A percentile compares a stretch with the other conserved stretches of the same genome.
Evolutionary conservation across 352 stramenopile species (phyloP).

Genomic region (Phytophthora syringae): DNA sequence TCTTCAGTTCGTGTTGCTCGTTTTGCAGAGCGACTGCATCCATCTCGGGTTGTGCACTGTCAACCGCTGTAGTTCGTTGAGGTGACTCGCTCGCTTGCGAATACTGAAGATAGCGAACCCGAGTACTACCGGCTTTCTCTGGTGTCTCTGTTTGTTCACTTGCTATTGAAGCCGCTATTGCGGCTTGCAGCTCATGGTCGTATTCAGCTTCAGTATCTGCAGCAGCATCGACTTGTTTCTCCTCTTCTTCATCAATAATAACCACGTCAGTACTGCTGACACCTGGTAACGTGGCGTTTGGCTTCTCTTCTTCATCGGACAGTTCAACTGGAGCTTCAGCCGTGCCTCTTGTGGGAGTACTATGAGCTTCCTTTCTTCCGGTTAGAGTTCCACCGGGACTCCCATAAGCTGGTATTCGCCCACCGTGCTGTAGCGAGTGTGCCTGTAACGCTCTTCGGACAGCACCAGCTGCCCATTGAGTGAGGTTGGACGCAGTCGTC

Average conservation of each 20-base stretch:
- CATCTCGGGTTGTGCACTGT: conserved; percentile 23
- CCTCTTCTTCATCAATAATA: conserved; percentile 41
- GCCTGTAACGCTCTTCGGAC: conserved; percentile 73
- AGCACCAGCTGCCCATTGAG: conserved; percentile 86
- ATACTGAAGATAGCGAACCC: conserved; percentile 60
- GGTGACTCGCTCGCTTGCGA: conserved; percentile 18
- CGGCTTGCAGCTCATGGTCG: conserved; percentile 38
- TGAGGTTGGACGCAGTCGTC: conserved; percentile 84
- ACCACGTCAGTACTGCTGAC: conserved; percentile 15
- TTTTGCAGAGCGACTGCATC: conserved; percentile 52
- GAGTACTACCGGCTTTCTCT: conserved; percentile 15
- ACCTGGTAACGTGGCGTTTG: neutral
- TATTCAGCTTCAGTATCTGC: conserved; percentile 8
- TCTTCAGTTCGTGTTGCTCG: conserved; percentile 80
- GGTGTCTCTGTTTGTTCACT: conserved; percentile 29
- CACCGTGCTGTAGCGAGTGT: conserved; percentile 58
- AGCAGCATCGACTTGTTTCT: neutral
- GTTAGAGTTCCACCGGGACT: conserved; percentile 1
- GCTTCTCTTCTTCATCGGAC: conserved; percentile 25
- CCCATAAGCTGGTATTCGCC: conserved; percentile 14
- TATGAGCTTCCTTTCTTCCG: neutral
- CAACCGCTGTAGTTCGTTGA: conserved; percentile 9
- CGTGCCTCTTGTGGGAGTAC: conserved; percentile 6
- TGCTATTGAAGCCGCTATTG: conserved; percentile 44
- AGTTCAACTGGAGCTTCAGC: conserved; percentile 19